Evolutionary conservation across 148 eudicot genomes (phyloP).

Genomic region (Rhododendron griersonianum): DNA sequence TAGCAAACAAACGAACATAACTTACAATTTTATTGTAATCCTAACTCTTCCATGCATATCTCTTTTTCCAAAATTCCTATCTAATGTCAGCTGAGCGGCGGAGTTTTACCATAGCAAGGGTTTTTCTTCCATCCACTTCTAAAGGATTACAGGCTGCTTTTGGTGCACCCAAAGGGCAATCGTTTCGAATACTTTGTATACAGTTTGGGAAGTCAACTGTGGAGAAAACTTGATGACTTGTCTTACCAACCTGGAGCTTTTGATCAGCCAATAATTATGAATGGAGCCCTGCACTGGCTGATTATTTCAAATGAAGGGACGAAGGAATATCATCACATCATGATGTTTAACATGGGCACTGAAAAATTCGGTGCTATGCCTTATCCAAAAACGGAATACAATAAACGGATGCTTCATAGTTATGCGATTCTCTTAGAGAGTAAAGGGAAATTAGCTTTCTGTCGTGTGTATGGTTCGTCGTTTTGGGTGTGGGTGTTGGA

Average conservation of each 20-base stretch:
- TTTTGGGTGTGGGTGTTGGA: neutral
- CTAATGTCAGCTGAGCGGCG: no score
- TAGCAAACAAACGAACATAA: no score
- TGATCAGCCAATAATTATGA: neutral
- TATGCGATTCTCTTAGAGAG: neutral
- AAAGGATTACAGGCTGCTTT: neutral
- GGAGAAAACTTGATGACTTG: neutral
- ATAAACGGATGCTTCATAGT: neutral
- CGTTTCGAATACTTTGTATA: neutral
- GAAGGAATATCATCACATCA: neutral
- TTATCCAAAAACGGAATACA: neutral
- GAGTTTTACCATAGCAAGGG: no score
- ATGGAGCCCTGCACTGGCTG: neutral
- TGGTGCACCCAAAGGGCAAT: neutral
- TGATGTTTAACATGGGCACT: neutral
- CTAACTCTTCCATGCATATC: no score
- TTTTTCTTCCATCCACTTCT: no score
- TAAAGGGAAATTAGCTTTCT: neutral
- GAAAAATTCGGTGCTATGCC: neutral
- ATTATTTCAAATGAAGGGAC: no score
- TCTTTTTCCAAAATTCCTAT: no score
- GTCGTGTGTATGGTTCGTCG: neutral
- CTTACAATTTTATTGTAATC: no score
- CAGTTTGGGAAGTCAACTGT: neutral
- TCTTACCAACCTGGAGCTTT: neutral